Evolutionary conservation across 1,139 yeast genomes (phyloP).

Genomic region (Taiozyma sp.): DNA sequence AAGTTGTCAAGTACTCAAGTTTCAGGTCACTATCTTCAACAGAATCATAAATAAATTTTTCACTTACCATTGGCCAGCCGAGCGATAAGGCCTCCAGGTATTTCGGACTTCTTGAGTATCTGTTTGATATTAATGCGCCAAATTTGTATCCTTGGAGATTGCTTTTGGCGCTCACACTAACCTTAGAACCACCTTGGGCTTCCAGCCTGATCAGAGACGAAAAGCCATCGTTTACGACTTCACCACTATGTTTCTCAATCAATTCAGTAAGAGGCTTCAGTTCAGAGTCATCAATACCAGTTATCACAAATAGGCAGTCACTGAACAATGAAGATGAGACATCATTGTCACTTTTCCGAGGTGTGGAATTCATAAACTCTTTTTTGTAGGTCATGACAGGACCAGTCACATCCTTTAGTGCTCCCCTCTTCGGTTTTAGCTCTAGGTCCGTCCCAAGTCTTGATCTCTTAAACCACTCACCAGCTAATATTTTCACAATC

Average conservation of each 20-base stretch:
- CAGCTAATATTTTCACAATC: conserved; percentile 21
- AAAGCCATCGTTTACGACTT: conserved; percentile 43
- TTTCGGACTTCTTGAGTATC: conserved; percentile 60
- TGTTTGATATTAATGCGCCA: conserved; percentile 60
- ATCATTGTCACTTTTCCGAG: conserved; percentile 1
- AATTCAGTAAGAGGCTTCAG: conserved; percentile 33
- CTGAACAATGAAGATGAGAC: conserved; percentile 26
- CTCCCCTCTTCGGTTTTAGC: conserved; percentile 22
- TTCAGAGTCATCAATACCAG: conserved; percentile 33
- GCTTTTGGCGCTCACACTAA: conserved; percentile 8
- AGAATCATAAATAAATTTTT: conserved; percentile 53
- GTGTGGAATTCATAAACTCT: conserved; percentile 7
- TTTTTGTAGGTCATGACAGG: conserved; percentile 6
- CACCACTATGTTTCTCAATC: conserved; percentile 49
- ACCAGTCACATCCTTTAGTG: conserved; percentile 5
- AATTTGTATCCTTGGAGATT: conserved; percentile 31
- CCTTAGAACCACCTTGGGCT: neutral
- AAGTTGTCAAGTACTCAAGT: conserved; percentile 41
- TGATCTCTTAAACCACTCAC: conserved; percentile 26
- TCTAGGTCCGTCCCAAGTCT: conserved; percentile 20
- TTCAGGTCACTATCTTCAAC: conserved; percentile 26
- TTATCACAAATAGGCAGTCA: conserved; percentile 37
- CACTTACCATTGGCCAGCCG: conserved; percentile 84
- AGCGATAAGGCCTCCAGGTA: conserved; percentile 80
- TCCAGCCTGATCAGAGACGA: conserved; percentile 24